Evolutionary conservation across 345 rosid species (phyloP).

Genomic region (Eucalyptus fibrosa): DNA sequence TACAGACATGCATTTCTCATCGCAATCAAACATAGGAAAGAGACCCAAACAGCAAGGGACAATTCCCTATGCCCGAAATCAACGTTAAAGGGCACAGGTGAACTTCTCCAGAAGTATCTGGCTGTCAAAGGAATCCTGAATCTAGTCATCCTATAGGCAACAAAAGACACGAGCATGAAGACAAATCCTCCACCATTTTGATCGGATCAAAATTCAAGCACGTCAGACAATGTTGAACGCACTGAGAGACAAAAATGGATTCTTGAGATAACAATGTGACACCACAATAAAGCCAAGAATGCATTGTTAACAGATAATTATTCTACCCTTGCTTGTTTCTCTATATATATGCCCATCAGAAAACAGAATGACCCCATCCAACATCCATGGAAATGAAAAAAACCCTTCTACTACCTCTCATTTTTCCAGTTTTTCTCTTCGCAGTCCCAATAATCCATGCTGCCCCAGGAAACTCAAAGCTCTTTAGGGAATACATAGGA

Average conservation of each 20-base stretch:
- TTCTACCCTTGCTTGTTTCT: neutral
- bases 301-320: neutral
- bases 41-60: neutral
- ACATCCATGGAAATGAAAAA: slow-evolving; percentile 6
- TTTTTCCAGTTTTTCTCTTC: neutral
- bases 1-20: neutral
- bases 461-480: slow-evolving; percentile 22
- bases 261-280: neutral
- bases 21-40: neutral
- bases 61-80: neutral
- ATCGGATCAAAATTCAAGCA: neutral
- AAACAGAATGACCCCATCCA: neutral
- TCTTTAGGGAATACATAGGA: slow-evolving; percentile 52
- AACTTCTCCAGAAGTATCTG: neutral
- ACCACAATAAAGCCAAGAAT: neutral
- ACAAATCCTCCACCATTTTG: neutral
- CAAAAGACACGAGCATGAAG: neutral
- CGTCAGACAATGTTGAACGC: neutral
- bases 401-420: neutral
- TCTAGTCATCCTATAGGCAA: neutral
- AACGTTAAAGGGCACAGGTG: neutral
- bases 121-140: neutral
- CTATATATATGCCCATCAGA: neutral
- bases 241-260: neutral
- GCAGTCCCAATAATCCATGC: slow-evolving; percentile 6